Evolutionary conservation across 2,329 filamentous ascomycete species (phyloP).

Genomic region (Trichoderma koningiopsis): DNA sequence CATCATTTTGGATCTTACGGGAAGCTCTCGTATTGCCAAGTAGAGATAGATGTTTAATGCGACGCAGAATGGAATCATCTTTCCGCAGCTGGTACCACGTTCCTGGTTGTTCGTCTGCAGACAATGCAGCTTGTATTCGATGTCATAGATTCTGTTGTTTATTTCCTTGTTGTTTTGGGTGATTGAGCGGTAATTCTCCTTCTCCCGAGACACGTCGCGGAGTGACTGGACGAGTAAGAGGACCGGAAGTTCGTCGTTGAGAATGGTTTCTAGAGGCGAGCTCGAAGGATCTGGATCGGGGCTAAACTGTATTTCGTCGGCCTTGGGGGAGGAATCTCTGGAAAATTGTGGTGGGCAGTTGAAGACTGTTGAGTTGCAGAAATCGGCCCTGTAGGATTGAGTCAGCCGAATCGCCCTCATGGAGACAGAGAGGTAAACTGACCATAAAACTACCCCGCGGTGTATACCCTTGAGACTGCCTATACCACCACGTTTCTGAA

Average conservation of each 20-base stretch:
- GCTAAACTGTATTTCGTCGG: background rate
- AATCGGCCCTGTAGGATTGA: conserved; percentile 2
- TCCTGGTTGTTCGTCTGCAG: background rate
- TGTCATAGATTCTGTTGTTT: conserved; percentile 4
- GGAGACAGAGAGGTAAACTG: background rate
- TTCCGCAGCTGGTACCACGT: background rate
- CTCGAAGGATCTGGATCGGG: background rate
- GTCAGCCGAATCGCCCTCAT: background rate
- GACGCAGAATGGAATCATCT: background rate
- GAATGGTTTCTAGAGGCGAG: background rate
- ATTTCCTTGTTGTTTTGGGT: conserved; percentile 2
- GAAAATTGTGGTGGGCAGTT: conserved; percentile 12
- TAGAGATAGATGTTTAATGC: conserved; percentile 18
- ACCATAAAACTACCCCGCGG: conserved; percentile 11
- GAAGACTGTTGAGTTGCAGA: conserved; percentile 16
- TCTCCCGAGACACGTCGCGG: background rate
- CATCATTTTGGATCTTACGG: background rate
- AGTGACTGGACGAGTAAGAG: background rate
- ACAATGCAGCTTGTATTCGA: conserved; percentile 14
- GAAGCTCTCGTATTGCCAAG: conserved; percentile 13
- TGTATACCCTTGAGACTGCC: conserved; percentile 1
- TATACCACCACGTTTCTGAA: conserved; percentile 7
- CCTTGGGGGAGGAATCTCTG: background rate
- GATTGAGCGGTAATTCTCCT: background rate
- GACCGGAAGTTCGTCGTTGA: background rate